A percentile compares a stretch with the other conserved stretches of the same genome.
Evolutionary conservation across 1,139 yeast genomes (phyloP).

Genomic region (Trichomonascaceae sp.): DNA sequence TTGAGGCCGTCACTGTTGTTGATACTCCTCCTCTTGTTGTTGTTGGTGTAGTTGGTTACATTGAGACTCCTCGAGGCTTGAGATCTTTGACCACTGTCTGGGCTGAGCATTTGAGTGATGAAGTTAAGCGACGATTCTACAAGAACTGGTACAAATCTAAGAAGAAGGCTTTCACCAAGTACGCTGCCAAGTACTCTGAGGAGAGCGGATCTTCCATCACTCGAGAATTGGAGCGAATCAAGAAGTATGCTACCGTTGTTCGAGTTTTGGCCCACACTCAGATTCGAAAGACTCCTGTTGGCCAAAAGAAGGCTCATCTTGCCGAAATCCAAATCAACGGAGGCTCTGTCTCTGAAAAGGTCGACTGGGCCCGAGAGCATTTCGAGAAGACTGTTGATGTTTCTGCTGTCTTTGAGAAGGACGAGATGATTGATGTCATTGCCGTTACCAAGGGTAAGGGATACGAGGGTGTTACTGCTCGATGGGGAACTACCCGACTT

Average conservation of each 20-base stretch:
- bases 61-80: constrained; percentile 99
- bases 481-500: constrained; percentile 99
- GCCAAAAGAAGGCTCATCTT: constrained; percentile 99
- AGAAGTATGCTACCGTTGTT: constrained; percentile 97
- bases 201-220: constrained; percentile 83
- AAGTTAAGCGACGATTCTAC: constrained; percentile 99
- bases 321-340: constrained; percentile 99
- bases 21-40: constrained; percentile 99
- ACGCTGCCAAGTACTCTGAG: constrained; percentile 92
- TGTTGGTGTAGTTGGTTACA: constrained; percentile 99
- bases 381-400: constrained; percentile 98
- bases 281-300: constrained; percentile 97
- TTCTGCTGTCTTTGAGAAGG: constrained; percentile 94
- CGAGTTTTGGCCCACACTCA: constrained; percentile 99
- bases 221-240: constrained; percentile 97
- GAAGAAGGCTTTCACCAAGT: constrained; percentile 99
- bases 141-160: constrained; percentile 99
- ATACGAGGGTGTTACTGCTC: constrained; percentile 99
- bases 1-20: constrained; percentile 98
- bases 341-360: constrained; percentile 97
- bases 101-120: constrained; percentile 99
- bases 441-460: constrained; percentile 99
- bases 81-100: constrained; percentile 99
- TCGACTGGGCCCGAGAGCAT: constrained; percentile 98
- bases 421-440: constrained; percentile 96